These are phyloP conservation scores for Aspergillus sp. DNA, from an alignment of 2,329 filamentous ascomycete genomes.

Conservation along the genomic window DNA sequence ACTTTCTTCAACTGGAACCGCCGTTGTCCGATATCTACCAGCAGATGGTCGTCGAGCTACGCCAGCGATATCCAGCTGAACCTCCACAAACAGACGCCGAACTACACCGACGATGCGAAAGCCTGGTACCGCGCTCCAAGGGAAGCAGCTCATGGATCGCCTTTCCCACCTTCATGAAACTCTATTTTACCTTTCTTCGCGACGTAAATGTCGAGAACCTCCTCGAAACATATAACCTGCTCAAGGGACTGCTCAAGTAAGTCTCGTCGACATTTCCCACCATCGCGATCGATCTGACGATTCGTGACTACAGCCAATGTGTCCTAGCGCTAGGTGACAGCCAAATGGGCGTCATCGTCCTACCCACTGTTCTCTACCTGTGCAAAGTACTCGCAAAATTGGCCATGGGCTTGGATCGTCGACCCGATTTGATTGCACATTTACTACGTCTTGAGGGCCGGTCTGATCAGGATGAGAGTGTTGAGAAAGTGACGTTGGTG, in stretches of 20 bases:
- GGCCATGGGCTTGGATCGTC: constrained; percentile 75
- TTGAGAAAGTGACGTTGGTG: constrained; percentile 69
- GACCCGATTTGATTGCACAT: constrained; percentile 67
- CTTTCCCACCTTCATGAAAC: constrained; percentile 70
- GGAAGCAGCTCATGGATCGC: constrained; percentile 66
- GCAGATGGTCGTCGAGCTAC: constrained; percentile 62
- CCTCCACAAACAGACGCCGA: constrained; percentile 49
- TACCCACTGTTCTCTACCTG: constrained; percentile 75
- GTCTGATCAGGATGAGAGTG: constrained; percentile 52
- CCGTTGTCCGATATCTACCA: constrained; percentile 61
- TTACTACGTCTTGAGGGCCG: constrained; percentile 41
- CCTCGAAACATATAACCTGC: constrained; percentile 64
- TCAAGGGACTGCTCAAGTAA: constrained; percentile 69
- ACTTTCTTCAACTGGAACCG: constrained; percentile 69
- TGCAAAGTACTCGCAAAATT: constrained; percentile 73
- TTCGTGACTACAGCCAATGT: constrained; percentile 55
- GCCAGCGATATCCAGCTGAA: constrained; percentile 47
- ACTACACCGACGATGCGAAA: constrained; percentile 51
- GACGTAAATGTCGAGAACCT: constrained; percentile 73
- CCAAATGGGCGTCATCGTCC: constrained; percentile 70
- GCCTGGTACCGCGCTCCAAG: constrained; percentile 56
- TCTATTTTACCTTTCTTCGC: constrained; percentile 74
- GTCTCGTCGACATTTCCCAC: constrained; percentile 23
- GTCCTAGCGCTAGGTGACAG: constrained; percentile 75
- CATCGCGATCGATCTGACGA: neutral